Evolutionary conservation across 2,329 filamentous ascomycete species (phyloP), one percentile per base, ranked within the genome.

Genomic region (Ophiostoma quercus): DNA sequence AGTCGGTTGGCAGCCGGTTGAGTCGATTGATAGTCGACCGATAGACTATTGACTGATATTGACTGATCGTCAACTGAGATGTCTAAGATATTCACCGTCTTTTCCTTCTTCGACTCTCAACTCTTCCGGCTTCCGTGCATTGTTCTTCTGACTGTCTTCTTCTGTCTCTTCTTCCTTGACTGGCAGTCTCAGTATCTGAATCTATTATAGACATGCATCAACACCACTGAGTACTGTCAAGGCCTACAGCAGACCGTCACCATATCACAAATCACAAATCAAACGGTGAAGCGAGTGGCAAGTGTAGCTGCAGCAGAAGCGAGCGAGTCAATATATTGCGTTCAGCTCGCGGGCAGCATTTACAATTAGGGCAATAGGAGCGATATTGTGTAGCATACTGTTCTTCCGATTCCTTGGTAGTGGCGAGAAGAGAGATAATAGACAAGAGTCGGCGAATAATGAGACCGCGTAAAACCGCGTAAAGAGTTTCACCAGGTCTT

Each of bases 271-370:
- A 47, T n/a, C 43, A n/a, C 43, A 47, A 34, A 34, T 34, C 34
- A 34, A 5, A 47, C 51, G n/a, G n/a, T 32, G 57, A 62, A 62
- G 57, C 57, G 57, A 62, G 57, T 62, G 57, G 57, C 57, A 32
- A 62, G 9, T 57, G 51, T 22, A 25, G 22, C 51, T 25, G n/a
- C n/a, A 22, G 4, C 51, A 22, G 51, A 57, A 57, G 51, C 51
- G 51, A 57, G 51, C 51, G n/a, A 25, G n/a, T n/a, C 51, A 57
- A 57, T 57, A 57, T 22, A 57, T 47, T 16, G 19, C 16, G 5
- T 8, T 19, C 19, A 19, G 16, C 16, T 47, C 16, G 5, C 43
- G 16, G 43, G 25, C 16, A 57, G 51, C 54, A 34, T 47, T 19
- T 4, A 47, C 3, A 5, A 14, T 5, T n/a, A 47, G 16, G 4